phyloP scores from a whole-genome alignment of 768 basidiomycete genomes.

The Chalciporus sphaerocephalus region DNA sequence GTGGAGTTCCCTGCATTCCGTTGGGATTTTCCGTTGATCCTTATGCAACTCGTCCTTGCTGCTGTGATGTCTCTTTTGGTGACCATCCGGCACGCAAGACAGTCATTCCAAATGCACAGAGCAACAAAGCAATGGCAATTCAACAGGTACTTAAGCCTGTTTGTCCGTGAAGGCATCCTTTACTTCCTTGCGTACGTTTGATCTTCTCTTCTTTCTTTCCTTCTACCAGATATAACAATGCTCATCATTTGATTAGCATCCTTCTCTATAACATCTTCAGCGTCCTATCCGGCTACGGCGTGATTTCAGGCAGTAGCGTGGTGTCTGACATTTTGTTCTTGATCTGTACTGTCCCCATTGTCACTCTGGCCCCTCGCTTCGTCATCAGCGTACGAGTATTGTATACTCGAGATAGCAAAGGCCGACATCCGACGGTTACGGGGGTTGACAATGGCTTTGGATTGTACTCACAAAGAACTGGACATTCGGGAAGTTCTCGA shows the following conservation, averaged over 20 bases:
- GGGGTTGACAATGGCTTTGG: too few species aligned
- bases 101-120: slow-evolving; percentile 9
- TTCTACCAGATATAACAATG: too few species aligned
- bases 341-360: neutral
- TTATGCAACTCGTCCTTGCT: slow-evolving; percentile 14
- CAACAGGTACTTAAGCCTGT: slow-evolving; percentile 13
- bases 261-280: too few species aligned
- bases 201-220: too few species aligned
- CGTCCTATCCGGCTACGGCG: too few species aligned
- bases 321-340: too few species aligned
- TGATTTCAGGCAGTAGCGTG: too few species aligned
- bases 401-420: neutral
- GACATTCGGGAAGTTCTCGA: too few species aligned
- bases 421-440: too few species aligned
- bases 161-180: slow-evolving; percentile 13
- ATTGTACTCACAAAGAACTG: too few species aligned
- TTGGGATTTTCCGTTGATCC: neutral
- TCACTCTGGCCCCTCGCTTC: slow-evolving; percentile 4
- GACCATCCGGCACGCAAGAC: neutral
- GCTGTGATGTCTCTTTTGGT: slow-evolving; percentile 10
- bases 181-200: slow-evolving; percentile 18
- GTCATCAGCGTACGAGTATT: slow-evolving; percentile 6
- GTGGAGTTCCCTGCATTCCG: too few species aligned
- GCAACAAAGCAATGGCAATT: slow-evolving; percentile 5
- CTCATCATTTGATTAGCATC: too few species aligned